Percentiles rank a stretch among this genome's conserved stretches.
Evolutionary conservation across 2,329 filamentous ascomycete genomes (phyloP).

Genomic region (Penicillium sp.): DNA sequence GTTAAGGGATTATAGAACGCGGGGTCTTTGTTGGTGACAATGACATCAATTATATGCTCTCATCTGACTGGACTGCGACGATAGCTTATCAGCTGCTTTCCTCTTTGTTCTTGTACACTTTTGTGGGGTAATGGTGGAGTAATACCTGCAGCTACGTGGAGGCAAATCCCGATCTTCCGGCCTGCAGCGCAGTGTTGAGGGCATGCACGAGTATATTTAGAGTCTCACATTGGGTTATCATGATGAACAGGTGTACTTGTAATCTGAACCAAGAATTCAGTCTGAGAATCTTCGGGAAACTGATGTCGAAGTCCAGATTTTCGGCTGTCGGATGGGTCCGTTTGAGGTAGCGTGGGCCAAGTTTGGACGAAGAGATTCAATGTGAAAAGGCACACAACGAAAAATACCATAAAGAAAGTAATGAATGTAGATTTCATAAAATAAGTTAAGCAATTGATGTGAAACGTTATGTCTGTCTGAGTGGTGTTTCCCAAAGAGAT

Average conservation of each 20-base stretch:
- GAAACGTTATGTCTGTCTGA: background rate
- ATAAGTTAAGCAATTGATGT: background rate
- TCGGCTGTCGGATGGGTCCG: background rate
- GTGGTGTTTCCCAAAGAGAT: background rate
- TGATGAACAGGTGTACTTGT: background rate
- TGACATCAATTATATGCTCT: background rate
- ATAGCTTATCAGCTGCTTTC: background rate
- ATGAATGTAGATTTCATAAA: background rate
- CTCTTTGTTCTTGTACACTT: background rate
- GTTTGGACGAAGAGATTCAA: background rate
- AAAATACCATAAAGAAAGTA: background rate
- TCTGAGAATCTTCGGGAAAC: background rate
- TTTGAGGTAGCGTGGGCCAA: background rate
- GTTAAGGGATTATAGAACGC: too few species aligned
- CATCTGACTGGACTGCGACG: background rate
- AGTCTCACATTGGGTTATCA: background rate
- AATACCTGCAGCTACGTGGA: background rate
- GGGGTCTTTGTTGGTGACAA: background rate
- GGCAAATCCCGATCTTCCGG: background rate
- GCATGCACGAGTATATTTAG: too few species aligned
- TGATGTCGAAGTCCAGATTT: background rate
- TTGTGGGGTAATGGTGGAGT: background rate
- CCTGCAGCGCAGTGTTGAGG: too few species aligned
- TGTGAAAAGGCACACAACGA: background rate
- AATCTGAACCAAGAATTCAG: background rate